These are phyloP conservation scores for Hericium alpestre DNA, from an alignment of 768 basidiomycete species.

Conservation along the genomic window DNA sequence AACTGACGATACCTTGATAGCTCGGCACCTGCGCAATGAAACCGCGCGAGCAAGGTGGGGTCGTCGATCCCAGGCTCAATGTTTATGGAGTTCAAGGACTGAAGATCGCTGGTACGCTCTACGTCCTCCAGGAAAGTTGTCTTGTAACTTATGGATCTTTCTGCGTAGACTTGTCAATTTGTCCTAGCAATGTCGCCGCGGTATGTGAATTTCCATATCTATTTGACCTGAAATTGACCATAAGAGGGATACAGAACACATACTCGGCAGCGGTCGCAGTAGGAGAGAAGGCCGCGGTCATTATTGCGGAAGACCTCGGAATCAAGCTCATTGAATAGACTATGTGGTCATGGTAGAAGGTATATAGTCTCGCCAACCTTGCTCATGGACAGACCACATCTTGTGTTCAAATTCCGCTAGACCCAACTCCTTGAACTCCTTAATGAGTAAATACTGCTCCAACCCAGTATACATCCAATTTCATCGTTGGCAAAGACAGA, in stretches of 20 bases:
- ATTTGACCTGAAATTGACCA: not conserved
- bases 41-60: conserved; percentile 43
- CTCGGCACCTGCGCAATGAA: conserved; percentile 65
- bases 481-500: too few relatives aligned
- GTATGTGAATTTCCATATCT: conserved; percentile 12
- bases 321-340: conserved; percentile 7
- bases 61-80: conserved; percentile 51
- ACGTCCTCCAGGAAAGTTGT: not conserved
- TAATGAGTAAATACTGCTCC: too few relatives aligned
- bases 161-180: conserved; percentile 25
- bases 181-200: conserved; percentile 27
- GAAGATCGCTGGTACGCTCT: conserved; percentile 32
- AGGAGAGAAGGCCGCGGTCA: conserved; percentile 52
- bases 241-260: conserved; percentile 21
- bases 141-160: not conserved
- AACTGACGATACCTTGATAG: conserved; percentile 19
- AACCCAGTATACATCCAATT: too few relatives aligned
- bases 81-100: conserved; percentile 50
- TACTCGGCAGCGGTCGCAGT: conserved; percentile 34
- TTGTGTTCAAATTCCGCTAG: too few relatives aligned
- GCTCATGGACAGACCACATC: too few relatives aligned
- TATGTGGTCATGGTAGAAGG: too few relatives aligned
- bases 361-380: too few relatives aligned
- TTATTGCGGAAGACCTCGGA: conserved; percentile 45
- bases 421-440: too few relatives aligned